phyloP scores from a whole-genome alignment of 164 flowering plant genomes.

The Dillenia suffruticosa region DNA sequence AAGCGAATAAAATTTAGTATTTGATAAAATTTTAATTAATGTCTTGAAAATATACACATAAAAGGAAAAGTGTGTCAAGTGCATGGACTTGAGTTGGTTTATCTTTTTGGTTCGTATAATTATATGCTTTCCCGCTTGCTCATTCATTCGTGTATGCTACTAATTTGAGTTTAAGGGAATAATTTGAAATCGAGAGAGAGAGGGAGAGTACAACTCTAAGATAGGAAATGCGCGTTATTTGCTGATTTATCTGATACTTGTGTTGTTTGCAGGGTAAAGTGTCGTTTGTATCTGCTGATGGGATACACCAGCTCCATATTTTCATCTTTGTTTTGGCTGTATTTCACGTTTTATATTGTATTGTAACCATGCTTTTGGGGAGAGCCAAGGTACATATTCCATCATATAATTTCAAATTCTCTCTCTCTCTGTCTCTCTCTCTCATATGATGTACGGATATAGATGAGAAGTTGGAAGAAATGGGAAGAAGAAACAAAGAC shows the following conservation, averaged over 20 bases:
- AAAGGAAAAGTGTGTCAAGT: too few species aligned
- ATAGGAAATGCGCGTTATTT: background rate
- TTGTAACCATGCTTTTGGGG: conserved; percentile 53
- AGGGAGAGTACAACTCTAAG: too few species aligned
- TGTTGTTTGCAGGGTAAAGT: conserved; percentile 42
- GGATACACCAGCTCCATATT: conserved; percentile 68
- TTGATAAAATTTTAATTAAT: too few species aligned
- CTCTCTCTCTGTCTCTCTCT: background rate
- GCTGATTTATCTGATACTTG: conserved; percentile 15
- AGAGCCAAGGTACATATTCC: conserved; percentile 41
- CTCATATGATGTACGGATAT: background rate
- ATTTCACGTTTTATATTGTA: conserved; percentile 56
- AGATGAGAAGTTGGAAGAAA: conserved; percentile 75
- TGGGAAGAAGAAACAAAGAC: conserved; percentile 79
- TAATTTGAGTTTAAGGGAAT: background rate
- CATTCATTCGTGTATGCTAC: too few species aligned
- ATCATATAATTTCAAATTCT: background rate
- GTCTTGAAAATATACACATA: too few species aligned
- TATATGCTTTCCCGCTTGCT: too few species aligned
- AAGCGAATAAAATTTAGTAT: background rate
- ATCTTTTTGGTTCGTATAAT: too few species aligned
- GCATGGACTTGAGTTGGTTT: too few species aligned
- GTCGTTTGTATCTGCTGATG: conserved; percentile 42
- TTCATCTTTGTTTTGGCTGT: conserved; percentile 68
- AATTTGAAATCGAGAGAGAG: too few species aligned